phyloP scores from a whole-genome alignment of 176 grass and related monocot genomes.

The Coix lacrymajobi region DNA sequence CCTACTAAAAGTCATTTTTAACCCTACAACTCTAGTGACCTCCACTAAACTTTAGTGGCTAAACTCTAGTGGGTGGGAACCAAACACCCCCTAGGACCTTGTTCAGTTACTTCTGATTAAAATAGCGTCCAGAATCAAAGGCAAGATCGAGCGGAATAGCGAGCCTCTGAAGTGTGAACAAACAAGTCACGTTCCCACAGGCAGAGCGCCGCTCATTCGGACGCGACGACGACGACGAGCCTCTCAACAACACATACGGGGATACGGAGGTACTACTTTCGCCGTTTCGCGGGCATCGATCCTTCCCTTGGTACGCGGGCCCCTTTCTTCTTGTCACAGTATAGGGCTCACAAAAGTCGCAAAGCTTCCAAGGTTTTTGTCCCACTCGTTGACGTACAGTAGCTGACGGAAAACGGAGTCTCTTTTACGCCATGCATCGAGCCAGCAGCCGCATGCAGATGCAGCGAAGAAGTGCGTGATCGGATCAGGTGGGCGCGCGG shows the following conservation, averaged over 20 bases:
- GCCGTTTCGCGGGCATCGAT: neutral
- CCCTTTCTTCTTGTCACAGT: neutral
- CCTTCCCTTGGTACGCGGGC: neutral
- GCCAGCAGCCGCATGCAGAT: neutral
- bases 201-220: neutral
- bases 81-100: too few species aligned
- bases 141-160: neutral
- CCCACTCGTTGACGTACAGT: constrained; percentile 13
- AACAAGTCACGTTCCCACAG: neutral
- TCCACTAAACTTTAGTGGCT: too few species aligned
- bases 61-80: too few species aligned
- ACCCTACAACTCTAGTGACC: too few species aligned
- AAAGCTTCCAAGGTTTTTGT: neutral
- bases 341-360: too few species aligned
- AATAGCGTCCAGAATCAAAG: neutral
- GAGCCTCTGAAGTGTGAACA: neutral
- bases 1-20: too few species aligned
- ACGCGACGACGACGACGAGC: neutral
- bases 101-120: too few species aligned
- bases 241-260: neutral
- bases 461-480: neutral
- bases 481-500: neutral
- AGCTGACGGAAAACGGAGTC: neutral
- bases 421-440: constrained; percentile 8
- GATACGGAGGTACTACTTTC: too few species aligned